Conservation (phyloP, 2,329 filamentous ascomycete species). For the Xylariaceae sp. region DNA sequence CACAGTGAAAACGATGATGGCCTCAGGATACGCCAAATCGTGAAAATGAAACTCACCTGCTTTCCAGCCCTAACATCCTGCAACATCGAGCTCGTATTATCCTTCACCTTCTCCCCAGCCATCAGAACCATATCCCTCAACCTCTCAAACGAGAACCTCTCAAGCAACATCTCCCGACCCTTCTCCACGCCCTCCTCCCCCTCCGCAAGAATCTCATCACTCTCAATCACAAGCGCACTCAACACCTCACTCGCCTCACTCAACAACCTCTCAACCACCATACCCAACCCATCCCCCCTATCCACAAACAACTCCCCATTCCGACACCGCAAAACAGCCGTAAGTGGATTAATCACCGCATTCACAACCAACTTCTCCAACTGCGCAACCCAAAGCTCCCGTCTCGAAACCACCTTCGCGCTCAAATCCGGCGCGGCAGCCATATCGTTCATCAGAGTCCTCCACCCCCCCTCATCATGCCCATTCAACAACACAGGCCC, state of each 20-base stretch:
- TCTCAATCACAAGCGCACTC: slow-evolving; percentile 55
- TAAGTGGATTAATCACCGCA: slow-evolving; percentile 77
- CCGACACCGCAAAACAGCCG: slow-evolving; percentile 66
- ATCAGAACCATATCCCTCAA: slow-evolving; percentile 44
- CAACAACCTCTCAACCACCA: slow-evolving; percentile 63
- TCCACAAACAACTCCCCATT: slow-evolving; percentile 73
- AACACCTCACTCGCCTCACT: slow-evolving; percentile 72
- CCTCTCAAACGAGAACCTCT: slow-evolving; percentile 40
- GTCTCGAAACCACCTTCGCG: slow-evolving; percentile 35
- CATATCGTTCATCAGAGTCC: slow-evolving; percentile 42
- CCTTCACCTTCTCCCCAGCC: slow-evolving; percentile 43
- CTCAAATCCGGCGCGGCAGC: slow-evolving; percentile 40
- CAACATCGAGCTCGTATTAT: slow-evolving; percentile 58
- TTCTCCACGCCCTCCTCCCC: slow-evolving; percentile 34
- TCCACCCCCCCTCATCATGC: slow-evolving; percentile 3
- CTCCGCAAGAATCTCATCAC: slow-evolving; percentile 34
- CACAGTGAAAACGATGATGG: too few species aligned
- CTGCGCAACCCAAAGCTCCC: slow-evolving; percentile 56
- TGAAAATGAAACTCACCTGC: slow-evolving; percentile 36
- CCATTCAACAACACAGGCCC: slow-evolving; percentile 41
- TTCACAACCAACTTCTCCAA: slow-evolving; percentile 84
- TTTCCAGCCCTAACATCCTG: slow-evolving; percentile 51
- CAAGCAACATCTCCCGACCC: slow-evolving; percentile 33
- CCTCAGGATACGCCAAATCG: not conserved
- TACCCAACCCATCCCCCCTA: slow-evolving; percentile 43